These are phyloP conservation scores for Nicotiana undulata DNA, from an alignment of 257 asterid genomes.

Conservation along the genomic window DNA sequence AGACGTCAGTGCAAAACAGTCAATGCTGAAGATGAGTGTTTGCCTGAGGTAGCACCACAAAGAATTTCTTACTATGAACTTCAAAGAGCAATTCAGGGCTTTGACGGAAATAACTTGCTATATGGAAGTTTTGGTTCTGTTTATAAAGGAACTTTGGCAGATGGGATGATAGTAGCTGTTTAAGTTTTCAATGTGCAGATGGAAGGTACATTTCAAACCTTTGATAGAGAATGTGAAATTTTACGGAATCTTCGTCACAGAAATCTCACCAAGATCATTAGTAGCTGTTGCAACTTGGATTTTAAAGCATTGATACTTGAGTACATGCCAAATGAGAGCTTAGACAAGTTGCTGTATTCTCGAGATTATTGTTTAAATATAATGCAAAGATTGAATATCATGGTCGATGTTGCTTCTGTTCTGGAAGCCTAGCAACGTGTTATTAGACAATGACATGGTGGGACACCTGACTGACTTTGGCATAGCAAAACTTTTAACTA, in stretches of 20 bases:
- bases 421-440: conserved; percentile 23
- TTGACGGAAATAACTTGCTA: not conserved
- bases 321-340: conserved; percentile 21
- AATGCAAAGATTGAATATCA: conserved; percentile 12
- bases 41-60: not conserved
- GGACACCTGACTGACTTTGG: conserved; percentile 23
- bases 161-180: not conserved
- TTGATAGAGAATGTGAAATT: conserved; percentile 19
- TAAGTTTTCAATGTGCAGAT: conserved; percentile 1
- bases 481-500: conserved; percentile 14
- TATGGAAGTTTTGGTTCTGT: conserved; percentile 18
- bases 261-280: conserved; percentile 19
- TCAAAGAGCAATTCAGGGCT: not conserved
- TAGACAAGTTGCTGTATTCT: conserved; percentile 13
- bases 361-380: conserved; percentile 3
- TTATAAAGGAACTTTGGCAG: conserved; percentile 6
- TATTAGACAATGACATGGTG: conserved; percentile 12
- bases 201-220: conserved; percentile 15
- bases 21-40: not conserved
- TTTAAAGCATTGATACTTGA: conserved; percentile 23
- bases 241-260: conserved; percentile 17
- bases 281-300: conserved; percentile 21
- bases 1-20: not conserved
- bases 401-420: conserved; percentile 22
- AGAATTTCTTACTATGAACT: conserved; percentile 18